phyloP scores from a whole-genome alignment of 208 protist genomes.

The Trichomonas tenax region DNA sequence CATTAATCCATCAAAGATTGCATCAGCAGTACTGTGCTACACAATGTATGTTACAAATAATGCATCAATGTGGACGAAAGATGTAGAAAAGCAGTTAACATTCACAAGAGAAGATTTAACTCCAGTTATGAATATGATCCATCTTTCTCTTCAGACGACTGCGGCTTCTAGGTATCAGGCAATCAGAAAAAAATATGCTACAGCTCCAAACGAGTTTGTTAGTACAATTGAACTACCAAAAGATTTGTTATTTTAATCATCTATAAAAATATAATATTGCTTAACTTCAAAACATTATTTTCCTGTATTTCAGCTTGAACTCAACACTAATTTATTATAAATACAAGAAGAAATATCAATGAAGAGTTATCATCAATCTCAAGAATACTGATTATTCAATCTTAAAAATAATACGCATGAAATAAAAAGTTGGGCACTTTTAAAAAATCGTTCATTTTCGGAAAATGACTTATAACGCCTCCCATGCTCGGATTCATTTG shows the following conservation, averaged over 20 bases:
- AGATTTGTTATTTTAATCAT: background rate
- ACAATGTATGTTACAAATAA: background rate
- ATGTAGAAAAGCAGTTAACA: background rate
- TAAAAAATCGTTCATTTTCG: no score
- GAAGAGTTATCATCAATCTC: no score
- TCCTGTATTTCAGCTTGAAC: no score
- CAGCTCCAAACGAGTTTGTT: background rate
- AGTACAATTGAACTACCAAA: background rate
- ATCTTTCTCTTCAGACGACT: background rate
- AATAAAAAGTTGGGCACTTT: no score
- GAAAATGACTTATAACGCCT: no score
- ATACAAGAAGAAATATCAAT: no score
- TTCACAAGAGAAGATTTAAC: background rate
- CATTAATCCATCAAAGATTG: background rate
- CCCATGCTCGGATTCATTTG: no score
- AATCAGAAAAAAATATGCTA: background rate
- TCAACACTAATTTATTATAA: no score
- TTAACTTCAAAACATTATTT: no score
- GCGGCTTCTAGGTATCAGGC: background rate
- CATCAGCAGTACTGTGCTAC: background rate
- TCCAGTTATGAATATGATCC: background rate
- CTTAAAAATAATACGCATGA: no score
- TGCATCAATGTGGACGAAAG: background rate
- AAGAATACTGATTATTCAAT: no score
- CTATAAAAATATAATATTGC: no score